These are phyloP conservation scores for Paraconiothyrium brasiliense DNA, from an alignment of 2,329 filamentous ascomycete genomes.

Conservation along the genomic window DNA sequence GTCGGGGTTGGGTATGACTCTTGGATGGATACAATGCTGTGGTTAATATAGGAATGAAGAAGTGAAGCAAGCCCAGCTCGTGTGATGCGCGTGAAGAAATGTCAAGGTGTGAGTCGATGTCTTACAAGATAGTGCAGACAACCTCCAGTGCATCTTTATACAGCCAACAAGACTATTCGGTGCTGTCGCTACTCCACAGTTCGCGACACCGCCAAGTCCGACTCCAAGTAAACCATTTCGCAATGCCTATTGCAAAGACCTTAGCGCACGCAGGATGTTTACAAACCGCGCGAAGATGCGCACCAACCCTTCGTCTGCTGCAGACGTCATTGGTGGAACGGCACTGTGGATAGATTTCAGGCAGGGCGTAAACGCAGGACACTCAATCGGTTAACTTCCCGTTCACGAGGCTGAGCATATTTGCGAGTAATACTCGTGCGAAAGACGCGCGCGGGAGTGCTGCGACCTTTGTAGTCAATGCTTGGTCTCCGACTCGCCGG, in stretches of 20 bases:
- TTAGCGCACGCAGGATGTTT: neutral
- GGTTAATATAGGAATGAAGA: neutral
- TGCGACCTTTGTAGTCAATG: neutral
- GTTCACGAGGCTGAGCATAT: slow-evolving; percentile 1
- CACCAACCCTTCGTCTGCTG: neutral
- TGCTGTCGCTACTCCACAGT: neutral
- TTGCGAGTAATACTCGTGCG: slow-evolving; percentile 14
- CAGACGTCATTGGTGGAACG: slow-evolving; percentile 9
- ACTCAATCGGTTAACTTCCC: neutral
- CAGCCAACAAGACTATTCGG: neutral
- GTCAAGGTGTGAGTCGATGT: neutral
- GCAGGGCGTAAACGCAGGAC: slow-evolving; percentile 5
- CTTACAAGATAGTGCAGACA: neutral
- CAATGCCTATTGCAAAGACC: neutral
- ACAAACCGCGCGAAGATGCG: slow-evolving; percentile 3
- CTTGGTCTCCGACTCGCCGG: neutral
- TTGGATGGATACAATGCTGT: neutral
- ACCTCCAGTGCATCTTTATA: slow-evolving; percentile 5
- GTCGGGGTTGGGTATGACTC: neutral
- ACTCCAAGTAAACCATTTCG: neutral
- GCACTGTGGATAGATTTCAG: slow-evolving; percentile 6
- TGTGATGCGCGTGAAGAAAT: neutral
- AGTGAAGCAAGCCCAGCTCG: slow-evolving; percentile 13
- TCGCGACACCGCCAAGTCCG: slow-evolving; percentile 7
- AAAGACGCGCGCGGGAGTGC: neutral